Evolutionary conservation across 805 yeast genomes (phyloP).

Genomic region (Yarrowia osloensis): DNA sequence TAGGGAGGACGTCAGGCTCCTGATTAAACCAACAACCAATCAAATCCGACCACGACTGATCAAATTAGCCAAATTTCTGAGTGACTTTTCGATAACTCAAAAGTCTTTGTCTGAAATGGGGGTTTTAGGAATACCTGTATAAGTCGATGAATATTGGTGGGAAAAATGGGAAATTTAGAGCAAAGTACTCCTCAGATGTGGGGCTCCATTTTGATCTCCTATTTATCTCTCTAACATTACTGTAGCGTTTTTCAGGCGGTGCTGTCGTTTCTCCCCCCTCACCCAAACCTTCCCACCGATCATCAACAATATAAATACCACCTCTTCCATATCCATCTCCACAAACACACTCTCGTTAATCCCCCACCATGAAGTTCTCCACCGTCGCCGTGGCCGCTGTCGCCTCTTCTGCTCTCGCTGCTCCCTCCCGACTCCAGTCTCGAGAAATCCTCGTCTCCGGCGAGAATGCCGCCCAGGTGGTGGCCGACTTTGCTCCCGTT

Average conservation of each 20-base stretch:
- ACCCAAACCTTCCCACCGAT: not conserved
- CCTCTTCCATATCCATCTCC: not conserved
- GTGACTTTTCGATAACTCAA: not conserved
- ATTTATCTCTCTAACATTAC: not conserved
- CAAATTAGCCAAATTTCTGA: no score
- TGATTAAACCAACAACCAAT: no score
- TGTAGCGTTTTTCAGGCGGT: no score
- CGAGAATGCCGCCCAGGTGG: slow-evolving; percentile 22
- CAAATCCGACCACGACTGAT: not conserved
- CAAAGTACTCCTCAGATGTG: not conserved
- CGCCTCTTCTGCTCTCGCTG: slow-evolving; percentile 12
- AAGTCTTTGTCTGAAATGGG: not conserved
- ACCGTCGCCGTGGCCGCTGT: slow-evolving; percentile 24
- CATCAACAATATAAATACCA: slow-evolving; percentile 12
- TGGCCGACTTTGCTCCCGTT: slow-evolving; percentile 19
- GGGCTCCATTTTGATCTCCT: not conserved
- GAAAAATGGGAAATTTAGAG: not conserved
- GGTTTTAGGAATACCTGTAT: not conserved
- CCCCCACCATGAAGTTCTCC: slow-evolving; percentile 6
- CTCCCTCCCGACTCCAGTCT: not conserved
- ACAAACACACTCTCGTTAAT: not conserved
- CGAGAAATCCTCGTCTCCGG: slow-evolving; percentile 17
- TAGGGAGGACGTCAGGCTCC: not conserved
- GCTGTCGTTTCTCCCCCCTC: not conserved
- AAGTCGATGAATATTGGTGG: no score